Base-by-base conservation (phyloP, 441 rosid genomes). In the Melastoma candidum region DNA sequence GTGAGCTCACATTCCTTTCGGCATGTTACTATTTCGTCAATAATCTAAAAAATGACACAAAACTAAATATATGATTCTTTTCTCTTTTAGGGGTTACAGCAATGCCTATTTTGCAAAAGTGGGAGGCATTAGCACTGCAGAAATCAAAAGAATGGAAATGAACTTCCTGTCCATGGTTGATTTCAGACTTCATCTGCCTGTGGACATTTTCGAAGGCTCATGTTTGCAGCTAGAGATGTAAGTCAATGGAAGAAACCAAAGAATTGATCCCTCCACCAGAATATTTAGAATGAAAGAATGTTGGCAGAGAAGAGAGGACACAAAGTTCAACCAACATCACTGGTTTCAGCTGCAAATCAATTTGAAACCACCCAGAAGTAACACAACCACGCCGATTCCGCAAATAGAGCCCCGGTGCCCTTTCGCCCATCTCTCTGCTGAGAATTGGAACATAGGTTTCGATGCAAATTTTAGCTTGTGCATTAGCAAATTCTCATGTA, bases 71-170 rank as follows among this genome's bases (percentile, higher is more conserved):
- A 36, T 36, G 41, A 36, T 52, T 52, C 56, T 36, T 10, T n/a
- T 4, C 3, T 6, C 41, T 9, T 67, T 70, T 81, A 87, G 96
- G 57, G 63, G 81, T 43, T 56, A 66, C 1, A 80, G 77, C 74
- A 92, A 85, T 47, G 80, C 82, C 0, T 78, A 84, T 59, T 85
- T 73, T 52, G 96, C 94, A 0, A 85, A 70, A 66, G 76, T 85
- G 11, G 98, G 95, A 69, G 98, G 98, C 41, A 73, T 88, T 6
- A 75, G 87, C 77, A 81, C 67, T 0, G 82, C 68, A 52, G 95
- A 92, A 71, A 72, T 92, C 81, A 92, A 92, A 67, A 68, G 62
- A 59, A 66, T 88, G 68, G 97, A 92, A 77, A 64, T 75, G 72
- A 60, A 73, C 39, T 73, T 92, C 64, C 63, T 92, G 69, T 81